Evolutionary conservation across 805 yeast species (phyloP).

Genomic region (Sungouiella blattae): DNA sequence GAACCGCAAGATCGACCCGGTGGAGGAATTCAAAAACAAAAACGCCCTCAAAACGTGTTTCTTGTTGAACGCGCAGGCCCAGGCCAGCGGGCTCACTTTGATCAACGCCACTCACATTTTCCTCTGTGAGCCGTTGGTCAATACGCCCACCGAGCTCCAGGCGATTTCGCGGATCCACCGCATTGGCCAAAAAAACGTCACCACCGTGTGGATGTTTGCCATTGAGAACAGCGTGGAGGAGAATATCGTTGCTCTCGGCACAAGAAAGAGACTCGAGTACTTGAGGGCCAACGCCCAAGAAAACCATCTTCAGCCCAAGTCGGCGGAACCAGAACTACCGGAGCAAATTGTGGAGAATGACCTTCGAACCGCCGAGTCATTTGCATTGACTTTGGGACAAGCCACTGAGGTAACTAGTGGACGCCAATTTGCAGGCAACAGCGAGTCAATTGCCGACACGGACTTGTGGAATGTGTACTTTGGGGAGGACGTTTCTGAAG

Average conservation of each 20-base stretch:
- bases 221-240: conserved; percentile 86
- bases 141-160: conserved; percentile 82
- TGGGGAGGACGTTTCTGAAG: conserved; percentile 4
- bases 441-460: conserved; percentile 12
- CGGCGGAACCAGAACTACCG: not conserved
- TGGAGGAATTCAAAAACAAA: conserved; percentile 56
- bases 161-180: conserved; percentile 91
- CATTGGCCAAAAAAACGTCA: conserved; percentile 79
- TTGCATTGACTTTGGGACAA: conserved; percentile 12
- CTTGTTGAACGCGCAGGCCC: conserved; percentile 76
- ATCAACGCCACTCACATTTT: conserved; percentile 92
- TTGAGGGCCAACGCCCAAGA: conserved; percentile 17
- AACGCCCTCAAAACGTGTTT: conserved; percentile 73
- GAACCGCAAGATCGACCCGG: conserved; percentile 16
- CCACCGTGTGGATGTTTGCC: conserved; percentile 91
- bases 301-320: conserved; percentile 2
- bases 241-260: conserved; percentile 67
- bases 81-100: conserved; percentile 87
- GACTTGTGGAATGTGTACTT: conserved; percentile 13
- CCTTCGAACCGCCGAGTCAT: conserved; percentile 15
- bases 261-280: conserved; percentile 53
- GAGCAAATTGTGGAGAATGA: conserved; percentile 9
- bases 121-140: conserved; percentile 87
- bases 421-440: conserved; percentile 2
- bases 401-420: conserved; percentile 1